phyloP scores from a whole-genome alignment of 768 basidiomycete genomes.

The Gloeopeniophorella convolvens region DNA sequence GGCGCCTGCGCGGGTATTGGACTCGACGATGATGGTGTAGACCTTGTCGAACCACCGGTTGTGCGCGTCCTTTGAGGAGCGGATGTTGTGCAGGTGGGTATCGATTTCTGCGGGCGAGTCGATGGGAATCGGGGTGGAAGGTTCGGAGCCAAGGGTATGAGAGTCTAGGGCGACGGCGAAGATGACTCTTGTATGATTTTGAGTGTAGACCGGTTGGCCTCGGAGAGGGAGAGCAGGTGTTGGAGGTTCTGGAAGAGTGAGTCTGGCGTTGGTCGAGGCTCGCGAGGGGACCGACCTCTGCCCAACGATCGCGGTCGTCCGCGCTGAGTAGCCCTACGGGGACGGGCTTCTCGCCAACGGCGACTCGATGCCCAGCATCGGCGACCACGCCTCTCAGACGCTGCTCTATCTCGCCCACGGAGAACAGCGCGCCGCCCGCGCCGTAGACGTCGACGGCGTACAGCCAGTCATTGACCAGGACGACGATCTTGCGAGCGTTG shows the following conservation, averaged over 20 bases:
- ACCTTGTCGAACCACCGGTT: constrained; percentile 94
- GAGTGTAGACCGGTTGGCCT: constrained; percentile 53
- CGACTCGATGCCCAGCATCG: constrained; percentile 52
- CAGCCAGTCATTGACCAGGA: constrained; percentile 72
- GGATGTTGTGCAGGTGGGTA: constrained; percentile 69
- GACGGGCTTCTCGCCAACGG: constrained; percentile 48
- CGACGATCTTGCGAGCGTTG: constrained; percentile 50
- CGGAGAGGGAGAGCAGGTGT: constrained; percentile 60
- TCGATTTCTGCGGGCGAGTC: constrained; percentile 40
- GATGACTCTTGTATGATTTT: constrained; percentile 65
- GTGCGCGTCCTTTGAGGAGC: constrained; percentile 54
- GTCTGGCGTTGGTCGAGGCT: not conserved
- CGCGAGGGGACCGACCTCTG: constrained; percentile 43
- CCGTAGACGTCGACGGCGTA: constrained; percentile 70
- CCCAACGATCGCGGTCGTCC: constrained; percentile 80
- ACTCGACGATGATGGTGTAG: constrained; percentile 76
- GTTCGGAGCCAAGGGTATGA: constrained; percentile 36
- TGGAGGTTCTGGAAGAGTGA: constrained; percentile 53
- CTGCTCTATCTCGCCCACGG: constrained; percentile 38
- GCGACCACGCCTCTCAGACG: constrained; percentile 38
- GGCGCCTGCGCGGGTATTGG: constrained; percentile 76
- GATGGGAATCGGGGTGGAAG: constrained; percentile 9
- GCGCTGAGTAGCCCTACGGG: constrained; percentile 69
- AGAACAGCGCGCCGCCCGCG: constrained; percentile 28
- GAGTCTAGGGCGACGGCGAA: constrained; percentile 80